A percentile compares a stretch with the other conserved stretches of the same genome.
phyloP scores from a whole-genome alignment of 2,329 filamentous ascomycete genomes.

The Pestalotiopsis sp. region DNA sequence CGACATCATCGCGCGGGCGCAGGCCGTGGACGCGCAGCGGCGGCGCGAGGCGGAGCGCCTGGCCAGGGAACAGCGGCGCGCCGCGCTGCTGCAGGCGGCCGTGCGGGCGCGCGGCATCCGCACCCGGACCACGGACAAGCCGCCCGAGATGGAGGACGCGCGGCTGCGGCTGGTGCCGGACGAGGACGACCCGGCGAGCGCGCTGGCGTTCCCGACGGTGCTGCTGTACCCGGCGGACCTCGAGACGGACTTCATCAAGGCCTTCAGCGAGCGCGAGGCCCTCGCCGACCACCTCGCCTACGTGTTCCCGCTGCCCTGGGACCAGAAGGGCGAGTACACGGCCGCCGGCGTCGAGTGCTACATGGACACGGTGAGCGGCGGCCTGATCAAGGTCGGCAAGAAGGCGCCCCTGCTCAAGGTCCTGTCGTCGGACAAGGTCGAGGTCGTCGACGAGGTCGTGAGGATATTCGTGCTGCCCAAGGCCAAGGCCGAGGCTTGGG shows the following conservation, averaged over 20 bases:
- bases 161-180: constrained; percentile 68
- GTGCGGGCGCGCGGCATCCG: constrained; percentile 70
- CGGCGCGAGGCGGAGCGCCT: constrained; percentile 56
- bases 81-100: constrained; percentile 63
- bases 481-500: constrained; percentile 69
- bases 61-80: constrained; percentile 56
- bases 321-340: constrained; percentile 66
- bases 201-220: constrained; percentile 74
- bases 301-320: constrained; percentile 89
- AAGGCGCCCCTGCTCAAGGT: constrained; percentile 77
- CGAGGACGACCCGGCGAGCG: constrained; percentile 69
- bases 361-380: constrained; percentile 78
- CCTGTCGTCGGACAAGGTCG: constrained; percentile 73
- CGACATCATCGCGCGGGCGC: constrained; percentile 63
- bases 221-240: constrained; percentile 81
- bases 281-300: constrained; percentile 79
- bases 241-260: constrained; percentile 89
- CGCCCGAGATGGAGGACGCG: constrained; percentile 88
- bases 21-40: constrained; percentile 54
- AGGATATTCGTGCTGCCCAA: constrained; percentile 81
- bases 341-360: constrained; percentile 75
- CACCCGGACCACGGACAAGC: constrained; percentile 64
- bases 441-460: constrained; percentile 84
- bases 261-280: constrained; percentile 74
- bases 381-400: constrained; percentile 86